Conservation (phyloP, 805 yeast species). For the Candida ipomoeae region DNA sequence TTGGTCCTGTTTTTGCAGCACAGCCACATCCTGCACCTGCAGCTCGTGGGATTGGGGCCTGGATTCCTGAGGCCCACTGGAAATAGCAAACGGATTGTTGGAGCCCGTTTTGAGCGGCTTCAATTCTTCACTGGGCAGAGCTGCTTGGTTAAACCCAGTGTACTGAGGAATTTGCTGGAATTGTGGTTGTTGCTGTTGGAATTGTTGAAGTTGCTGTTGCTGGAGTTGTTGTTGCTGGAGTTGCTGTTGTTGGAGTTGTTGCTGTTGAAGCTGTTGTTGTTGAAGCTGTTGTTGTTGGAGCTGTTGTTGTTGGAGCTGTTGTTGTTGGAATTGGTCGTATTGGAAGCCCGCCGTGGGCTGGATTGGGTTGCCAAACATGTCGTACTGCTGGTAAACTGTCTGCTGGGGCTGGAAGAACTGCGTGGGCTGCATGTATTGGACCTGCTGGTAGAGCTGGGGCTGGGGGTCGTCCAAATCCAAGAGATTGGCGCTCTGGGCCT, state of each 20-base stretch:
- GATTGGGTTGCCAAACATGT: slow-evolving; percentile 66
- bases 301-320: slow-evolving; percentile 29
- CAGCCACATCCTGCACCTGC: neutral
- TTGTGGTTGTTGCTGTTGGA: slow-evolving; percentile 22
- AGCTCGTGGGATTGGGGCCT: neutral
- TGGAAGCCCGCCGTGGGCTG: slow-evolving; percentile 52
- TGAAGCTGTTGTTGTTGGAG: slow-evolving; percentile 20
- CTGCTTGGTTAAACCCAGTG: slow-evolving; percentile 14
- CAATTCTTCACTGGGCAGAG: slow-evolving; percentile 24
- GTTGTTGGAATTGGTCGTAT: slow-evolving; percentile 31
- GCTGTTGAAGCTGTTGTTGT: slow-evolving; percentile 6
- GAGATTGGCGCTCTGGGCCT: slow-evolving; percentile 37
- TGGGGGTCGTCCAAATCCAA: slow-evolving; percentile 48
- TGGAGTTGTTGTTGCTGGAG: slow-evolving; percentile 17
- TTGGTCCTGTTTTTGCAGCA: neutral
- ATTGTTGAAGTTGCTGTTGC: slow-evolving; percentile 6
- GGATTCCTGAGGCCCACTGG: slow-evolving; percentile 11
- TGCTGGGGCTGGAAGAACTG: slow-evolving; percentile 16
- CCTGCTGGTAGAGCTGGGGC: slow-evolving; percentile 18
- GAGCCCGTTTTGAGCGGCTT: slow-evolving; percentile 65
- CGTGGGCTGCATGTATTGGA: slow-evolving; percentile 10
- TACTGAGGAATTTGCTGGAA: slow-evolving; percentile 20
- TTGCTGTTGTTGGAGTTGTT: slow-evolving; percentile 21
- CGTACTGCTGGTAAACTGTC: slow-evolving; percentile 36
- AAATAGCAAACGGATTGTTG: slow-evolving; percentile 72